Evolutionary conservation across 2,329 filamentous ascomycete species (phyloP).

Genomic region (Pseudocercospora fuligena): DNA sequence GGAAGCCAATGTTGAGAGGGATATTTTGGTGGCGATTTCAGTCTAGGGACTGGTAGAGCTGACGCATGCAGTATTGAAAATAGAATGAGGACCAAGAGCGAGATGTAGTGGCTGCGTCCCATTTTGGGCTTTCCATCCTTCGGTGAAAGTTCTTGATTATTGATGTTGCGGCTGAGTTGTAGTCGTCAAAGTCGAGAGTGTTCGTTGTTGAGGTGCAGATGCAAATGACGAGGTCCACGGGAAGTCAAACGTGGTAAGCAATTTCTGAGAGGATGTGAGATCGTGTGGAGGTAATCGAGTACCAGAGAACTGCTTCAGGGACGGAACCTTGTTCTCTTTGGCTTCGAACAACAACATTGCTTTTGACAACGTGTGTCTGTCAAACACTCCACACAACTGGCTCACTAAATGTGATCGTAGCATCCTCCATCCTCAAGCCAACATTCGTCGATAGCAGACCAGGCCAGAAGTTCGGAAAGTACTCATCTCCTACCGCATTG

Average conservation of each 20-base stretch:
- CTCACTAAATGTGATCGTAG: constrained; percentile 19
- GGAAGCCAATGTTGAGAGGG: neutral
- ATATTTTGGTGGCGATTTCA: neutral
- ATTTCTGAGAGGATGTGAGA: neutral
- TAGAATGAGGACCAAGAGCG: neutral
- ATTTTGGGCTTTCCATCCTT: neutral
- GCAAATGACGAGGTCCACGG: neutral
- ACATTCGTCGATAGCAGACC: constrained; percentile 14
- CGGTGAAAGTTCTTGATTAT: neutral
- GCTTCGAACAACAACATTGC: too few relatives aligned
- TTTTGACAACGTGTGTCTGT: neutral
- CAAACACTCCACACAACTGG: neutral
- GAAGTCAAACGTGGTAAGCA: neutral
- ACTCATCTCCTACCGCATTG: constrained; percentile 25
- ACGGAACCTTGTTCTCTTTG: neutral
- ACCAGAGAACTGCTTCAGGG: neutral
- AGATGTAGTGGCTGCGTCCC: neutral
- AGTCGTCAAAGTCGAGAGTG: neutral
- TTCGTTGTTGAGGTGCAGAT: neutral
- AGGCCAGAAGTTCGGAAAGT: constrained; percentile 23
- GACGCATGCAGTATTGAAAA: neutral
- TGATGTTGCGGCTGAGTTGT: neutral
- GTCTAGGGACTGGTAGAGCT: neutral
- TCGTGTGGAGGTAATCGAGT: neutral
- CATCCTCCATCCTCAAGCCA: constrained; percentile 21